Base-by-base conservation (phyloP, 2,329 filamentous ascomycete species). In the Ceratocystis cubensis region DNA sequence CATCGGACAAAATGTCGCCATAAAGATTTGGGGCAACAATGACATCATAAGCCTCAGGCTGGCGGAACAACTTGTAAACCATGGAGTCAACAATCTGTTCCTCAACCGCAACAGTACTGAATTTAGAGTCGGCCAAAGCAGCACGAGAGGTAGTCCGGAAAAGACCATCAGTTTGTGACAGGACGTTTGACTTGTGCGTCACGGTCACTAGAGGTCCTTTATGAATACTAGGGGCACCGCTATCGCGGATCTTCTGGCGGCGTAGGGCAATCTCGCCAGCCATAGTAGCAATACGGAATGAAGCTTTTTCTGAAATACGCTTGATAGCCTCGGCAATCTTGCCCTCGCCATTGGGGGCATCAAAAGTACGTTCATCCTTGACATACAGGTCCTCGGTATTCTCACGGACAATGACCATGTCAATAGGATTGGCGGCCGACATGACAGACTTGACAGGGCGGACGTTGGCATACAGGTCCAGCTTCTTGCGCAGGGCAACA, bases 61-160 rank as follows among this genome's bases (percentile, higher is more conserved):
- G 91, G 69, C 93, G 90, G 86, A 97, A 97, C 67, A 99, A 88
- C 82, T 97, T 97, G 85, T 97, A 97, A 67, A 97, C 91, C 94
- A 99, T 99, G 69, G 88, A 93, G 78, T 99, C 94, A 70, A 99
- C 93, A 72, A 99, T 99, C 80, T 99, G 94, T 82, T 97, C 94
- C 78, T 97, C 94, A 65, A 96, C 81, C 53, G 78, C 78, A 65
- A 96, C 79, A 63, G 76, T 77, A 69, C 71, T 76, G 79, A 89
- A 96, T 70, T 79, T 81, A 13, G 82, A 71, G 64, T 81, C 80
- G 33, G 85, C 81, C 7, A 97, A 85, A 3, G 89, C 90, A 37
- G 81, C 81, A 71, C 89, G 86, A 17, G 89, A 85, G 3, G 89
- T 88, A 71, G 87, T 81, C 71, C 94, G 87, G 85, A 99, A 99